Percentiles rank a stretch among this genome's conserved stretches.
These are phyloP conservation scores for Starmerella scarabaei DNA, from an alignment of 805 yeast genomes.

Conservation along the genomic window DNA sequence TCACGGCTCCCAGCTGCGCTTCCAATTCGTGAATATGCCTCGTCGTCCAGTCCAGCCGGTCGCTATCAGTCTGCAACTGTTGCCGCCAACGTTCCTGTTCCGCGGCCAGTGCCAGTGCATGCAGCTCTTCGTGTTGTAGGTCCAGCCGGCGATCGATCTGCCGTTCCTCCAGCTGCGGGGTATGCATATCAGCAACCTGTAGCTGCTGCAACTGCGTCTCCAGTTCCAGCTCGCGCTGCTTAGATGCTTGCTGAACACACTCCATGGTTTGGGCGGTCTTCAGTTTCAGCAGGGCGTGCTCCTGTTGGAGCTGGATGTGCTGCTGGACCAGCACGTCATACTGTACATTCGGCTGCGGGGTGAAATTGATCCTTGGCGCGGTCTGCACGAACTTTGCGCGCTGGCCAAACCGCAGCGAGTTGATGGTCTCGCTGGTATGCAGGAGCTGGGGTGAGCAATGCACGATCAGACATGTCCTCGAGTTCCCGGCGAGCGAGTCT, in stretches of 20 bases:
- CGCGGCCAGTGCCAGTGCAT: too few species aligned
- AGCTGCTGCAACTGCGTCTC: too few species aligned
- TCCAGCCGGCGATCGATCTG: too few species aligned
- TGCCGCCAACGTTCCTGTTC: slow-evolving; percentile 11
- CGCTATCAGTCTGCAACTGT: slow-evolving; percentile 1
- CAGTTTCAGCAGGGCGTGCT: neutral
- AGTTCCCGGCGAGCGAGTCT: slow-evolving; percentile 72
- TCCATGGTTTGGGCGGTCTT: neutral
- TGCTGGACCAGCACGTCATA: slow-evolving; percentile 1
- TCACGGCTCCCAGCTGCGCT: neutral
- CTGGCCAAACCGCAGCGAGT: slow-evolving; percentile 61
- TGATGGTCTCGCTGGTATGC: slow-evolving; percentile 52
- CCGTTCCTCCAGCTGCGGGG: too few species aligned
- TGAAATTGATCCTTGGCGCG: slow-evolving; percentile 42
- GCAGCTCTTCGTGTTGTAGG: too few species aligned
- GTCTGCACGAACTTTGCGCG: slow-evolving; percentile 59
- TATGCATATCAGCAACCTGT: too few species aligned
- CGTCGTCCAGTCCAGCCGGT: neutral
- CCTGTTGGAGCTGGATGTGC: slow-evolving; percentile 2
- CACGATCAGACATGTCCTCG: slow-evolving; percentile 58
- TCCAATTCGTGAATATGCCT: neutral
- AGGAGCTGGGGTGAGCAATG: slow-evolving; percentile 54
- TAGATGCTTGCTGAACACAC: too few species aligned
- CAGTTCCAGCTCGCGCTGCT: neutral
- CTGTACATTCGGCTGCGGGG: neutral